Conservation (phyloP, 768 basidiomycete genomes). For the Collybiopsis confluens region DNA sequence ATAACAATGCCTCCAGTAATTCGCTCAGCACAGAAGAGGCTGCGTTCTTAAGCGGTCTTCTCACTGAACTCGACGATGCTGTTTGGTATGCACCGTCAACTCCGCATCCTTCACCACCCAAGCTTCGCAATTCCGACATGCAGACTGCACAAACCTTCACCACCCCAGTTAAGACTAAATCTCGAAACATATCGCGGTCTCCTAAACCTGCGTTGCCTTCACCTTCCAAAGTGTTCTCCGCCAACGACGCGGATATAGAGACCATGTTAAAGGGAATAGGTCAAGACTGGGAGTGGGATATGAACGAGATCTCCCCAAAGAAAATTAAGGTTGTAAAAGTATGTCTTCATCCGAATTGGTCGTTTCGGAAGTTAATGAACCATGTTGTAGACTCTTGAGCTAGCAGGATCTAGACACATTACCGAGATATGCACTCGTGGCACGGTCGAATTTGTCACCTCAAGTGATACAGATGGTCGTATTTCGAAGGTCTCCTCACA, state of each 20-base stretch:
- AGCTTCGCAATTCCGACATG: slow-evolving; percentile 13
- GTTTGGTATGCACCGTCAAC: slow-evolving; percentile 37
- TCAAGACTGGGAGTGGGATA: slow-evolving; percentile 70
- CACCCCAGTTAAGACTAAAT: slow-evolving; percentile 15
- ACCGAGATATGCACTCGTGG: slow-evolving; percentile 51
- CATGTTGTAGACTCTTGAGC: slow-evolving; percentile 6
- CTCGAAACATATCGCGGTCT: not conserved
- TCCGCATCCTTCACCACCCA: slow-evolving; percentile 29
- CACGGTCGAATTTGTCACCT: slow-evolving; percentile 42
- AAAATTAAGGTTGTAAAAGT: slow-evolving; percentile 18
- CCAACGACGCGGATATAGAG: slow-evolving; percentile 38
- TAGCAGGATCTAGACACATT: slow-evolving; percentile 14
- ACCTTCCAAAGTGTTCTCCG: slow-evolving; percentile 20
- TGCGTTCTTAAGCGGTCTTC: slow-evolving; percentile 51
- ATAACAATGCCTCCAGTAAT: slow-evolving; percentile 29
- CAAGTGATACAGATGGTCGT: slow-evolving; percentile 23
- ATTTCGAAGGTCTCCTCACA: slow-evolving; percentile 33
- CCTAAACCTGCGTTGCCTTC: slow-evolving; percentile 10
- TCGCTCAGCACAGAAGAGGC: slow-evolving; percentile 45
- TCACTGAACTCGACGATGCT: slow-evolving; percentile 51
- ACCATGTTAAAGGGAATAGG: slow-evolving; percentile 62
- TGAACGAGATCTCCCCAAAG: slow-evolving; percentile 48
- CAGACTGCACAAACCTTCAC: slow-evolving; percentile 13
- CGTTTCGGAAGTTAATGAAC: not conserved
- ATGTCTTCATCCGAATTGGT: not conserved